Evolutionary conservation across 2,329 filamentous ascomycete species (phyloP), one percentile per base, ranked within the genome.

Genomic region (Epichloe glyceriae): DNA sequence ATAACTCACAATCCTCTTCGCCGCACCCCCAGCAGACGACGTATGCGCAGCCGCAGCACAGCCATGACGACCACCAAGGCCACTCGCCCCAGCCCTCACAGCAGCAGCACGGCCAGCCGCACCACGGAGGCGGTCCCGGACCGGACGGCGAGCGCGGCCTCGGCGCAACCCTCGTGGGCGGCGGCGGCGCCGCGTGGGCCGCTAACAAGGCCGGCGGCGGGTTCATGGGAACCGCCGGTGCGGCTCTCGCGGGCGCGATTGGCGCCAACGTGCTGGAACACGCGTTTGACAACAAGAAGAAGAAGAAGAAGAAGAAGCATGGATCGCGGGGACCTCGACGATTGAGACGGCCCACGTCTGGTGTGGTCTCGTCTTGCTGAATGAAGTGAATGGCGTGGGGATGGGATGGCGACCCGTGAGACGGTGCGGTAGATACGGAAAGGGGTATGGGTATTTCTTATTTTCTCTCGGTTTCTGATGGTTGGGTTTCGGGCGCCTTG

Each of bases 181-280:
- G 74, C 49, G 75, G 71, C 17, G 75, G 69, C 1, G 77, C 74
- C n/a, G 76, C 72, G 7, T 78, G 71, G 58, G 67, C 75, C 0
- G 76, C 74, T 0, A 72, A 78, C 62, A 72, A 75, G 56, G 64
- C 75, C 19, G 78, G 76, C 12, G 73, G 73, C 30, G 76, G 77
- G 17, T 54, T 72, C 37, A 59, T 80, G 26, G 73, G 73, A 20
- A 76, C 73, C 2, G 59, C 78, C 2, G 74, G 70, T 7, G 75
- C 74, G 11, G 68, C 72, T 0, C 67, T 75, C 1, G 73, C 70
- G 15, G 78, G 77, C 35, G 75, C 76, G 0, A 68, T 80, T n/a
- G 74, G 72, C 4, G 78, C 77, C 1, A 79, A 79, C 53, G 57
- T 73, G 38, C 53, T 78, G 6, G 73, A 74, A 63, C 61, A 73